These are phyloP conservation scores for Kwoniella sp. DNA, from an alignment of 768 basidiomycete genomes.

Conservation along the genomic window DNA sequence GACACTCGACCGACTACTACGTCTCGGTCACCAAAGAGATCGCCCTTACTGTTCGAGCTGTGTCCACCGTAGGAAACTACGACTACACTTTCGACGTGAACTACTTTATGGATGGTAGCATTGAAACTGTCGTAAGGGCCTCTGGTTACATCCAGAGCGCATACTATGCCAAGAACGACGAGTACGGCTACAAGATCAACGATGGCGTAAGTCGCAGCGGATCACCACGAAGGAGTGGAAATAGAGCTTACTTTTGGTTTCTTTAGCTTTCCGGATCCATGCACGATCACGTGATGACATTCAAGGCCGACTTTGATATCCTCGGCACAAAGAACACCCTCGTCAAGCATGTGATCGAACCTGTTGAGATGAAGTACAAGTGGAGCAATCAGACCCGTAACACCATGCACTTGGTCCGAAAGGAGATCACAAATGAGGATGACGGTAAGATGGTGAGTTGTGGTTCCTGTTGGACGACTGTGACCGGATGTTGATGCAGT, in stretches of 20 bases:
- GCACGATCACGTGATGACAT: constrained; percentile 71
- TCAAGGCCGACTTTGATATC: constrained; percentile 67
- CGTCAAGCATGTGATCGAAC: constrained; percentile 52
- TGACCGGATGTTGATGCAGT: neutral
- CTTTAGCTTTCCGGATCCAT: constrained; percentile 65
- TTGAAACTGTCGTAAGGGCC: constrained; percentile 67
- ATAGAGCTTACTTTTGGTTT: neutral
- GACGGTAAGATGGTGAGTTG: constrained; percentile 59
- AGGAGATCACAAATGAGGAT: constrained; percentile 37
- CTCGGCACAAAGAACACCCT: constrained; percentile 65
- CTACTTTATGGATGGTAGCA: constrained; percentile 68
- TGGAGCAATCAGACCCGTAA: constrained; percentile 28
- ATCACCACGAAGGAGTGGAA: neutral
- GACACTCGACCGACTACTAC: constrained; percentile 43
- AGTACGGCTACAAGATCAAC: constrained; percentile 64
- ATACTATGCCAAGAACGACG: constrained; percentile 62
- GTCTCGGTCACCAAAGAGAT: constrained; percentile 38
- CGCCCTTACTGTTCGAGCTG: constrained; percentile 31
- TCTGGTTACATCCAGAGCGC: constrained; percentile 70
- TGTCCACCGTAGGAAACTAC: constrained; percentile 54
- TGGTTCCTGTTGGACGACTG: neutral
- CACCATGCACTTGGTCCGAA: constrained; percentile 44
- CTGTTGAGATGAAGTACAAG: constrained; percentile 20
- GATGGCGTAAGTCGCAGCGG: constrained; percentile 7
- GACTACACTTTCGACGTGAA: constrained; percentile 63